Percentiles rank a stretch among this genome's conserved stretches.
phyloP scores from a whole-genome alignment of 129 eudicot species.

The Centrapalus pauciflorus region DNA sequence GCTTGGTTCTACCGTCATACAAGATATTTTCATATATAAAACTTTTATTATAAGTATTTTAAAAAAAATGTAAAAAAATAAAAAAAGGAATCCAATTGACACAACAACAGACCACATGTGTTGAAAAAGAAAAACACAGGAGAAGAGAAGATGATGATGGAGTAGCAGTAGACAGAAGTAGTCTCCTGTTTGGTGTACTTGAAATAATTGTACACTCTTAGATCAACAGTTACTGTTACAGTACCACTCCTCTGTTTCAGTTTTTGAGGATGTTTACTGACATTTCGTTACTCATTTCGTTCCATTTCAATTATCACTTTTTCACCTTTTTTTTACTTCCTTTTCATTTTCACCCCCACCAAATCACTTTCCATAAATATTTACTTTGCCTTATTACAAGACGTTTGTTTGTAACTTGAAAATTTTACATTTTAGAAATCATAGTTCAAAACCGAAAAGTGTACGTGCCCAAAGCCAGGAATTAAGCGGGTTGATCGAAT shows the following conservation, averaged over 20 bases:
- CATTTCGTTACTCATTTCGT: conserved; percentile 27
- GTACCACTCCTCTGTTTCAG: conserved; percentile 28
- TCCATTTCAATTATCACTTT: conserved; percentile 21
- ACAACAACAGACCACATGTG: conserved; percentile 26
- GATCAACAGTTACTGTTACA: conserved; percentile 23
- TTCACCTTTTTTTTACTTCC: background rate
- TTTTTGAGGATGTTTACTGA: conserved; percentile 18
- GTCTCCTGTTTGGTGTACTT: conserved; percentile 3
- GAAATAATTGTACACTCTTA: conserved; percentile 33
- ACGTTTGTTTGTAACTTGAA: too few relatives aligned
- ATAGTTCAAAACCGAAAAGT: too few relatives aligned
- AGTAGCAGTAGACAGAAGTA: conserved; percentile 10
- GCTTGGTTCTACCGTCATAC: too few relatives aligned
- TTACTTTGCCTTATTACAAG: too few relatives aligned
- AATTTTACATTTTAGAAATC: too few relatives aligned
- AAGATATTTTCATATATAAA: too few relatives aligned
- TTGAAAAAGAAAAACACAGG: conserved; percentile 15
- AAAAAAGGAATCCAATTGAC: conserved; percentile 13
- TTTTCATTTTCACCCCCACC: background rate
- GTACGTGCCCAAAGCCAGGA: too few relatives aligned
- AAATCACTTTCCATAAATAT: too few relatives aligned
- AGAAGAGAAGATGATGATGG: too few relatives aligned
- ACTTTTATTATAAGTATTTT: too few relatives aligned
- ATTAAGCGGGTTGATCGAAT: too few relatives aligned
- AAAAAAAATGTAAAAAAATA: background rate